A percentile compares a stretch with the other conserved stretches of the same genome.
Conservation (phyloP, 768 basidiomycete genomes). For the Mycena capillaripes region DNA sequence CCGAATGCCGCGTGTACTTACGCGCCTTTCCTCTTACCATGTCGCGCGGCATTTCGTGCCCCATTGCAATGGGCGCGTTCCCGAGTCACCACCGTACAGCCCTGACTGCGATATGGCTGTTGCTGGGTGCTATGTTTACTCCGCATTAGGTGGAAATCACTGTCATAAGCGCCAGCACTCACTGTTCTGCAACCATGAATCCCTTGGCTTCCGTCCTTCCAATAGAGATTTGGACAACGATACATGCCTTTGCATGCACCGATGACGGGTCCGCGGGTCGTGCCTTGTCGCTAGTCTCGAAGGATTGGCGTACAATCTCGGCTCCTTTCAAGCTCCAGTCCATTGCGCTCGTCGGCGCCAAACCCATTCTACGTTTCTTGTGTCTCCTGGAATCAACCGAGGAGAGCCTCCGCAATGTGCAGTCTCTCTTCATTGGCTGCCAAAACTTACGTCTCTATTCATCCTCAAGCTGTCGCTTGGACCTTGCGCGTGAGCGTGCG, state of each 20-base stretch:
- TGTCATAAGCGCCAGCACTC: too few species aligned
- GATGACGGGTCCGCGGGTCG: conserved; percentile 47
- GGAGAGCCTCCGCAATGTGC: conserved; percentile 20
- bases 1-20: too few species aligned
- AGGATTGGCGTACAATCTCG: conserved; percentile 43
- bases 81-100: too few species aligned
- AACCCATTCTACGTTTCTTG: conserved; percentile 41
- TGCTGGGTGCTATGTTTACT: too few species aligned
- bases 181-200: background rate
- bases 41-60: too few species aligned
- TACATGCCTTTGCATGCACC: conserved; percentile 46
- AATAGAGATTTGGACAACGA: conserved; percentile 45
- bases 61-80: too few species aligned
- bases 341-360: conserved; percentile 42
- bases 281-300: conserved; percentile 46
- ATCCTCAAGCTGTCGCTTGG: background rate
- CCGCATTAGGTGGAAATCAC: background rate
- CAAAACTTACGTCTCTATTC: conserved; percentile 11
- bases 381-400: conserved; percentile 27
- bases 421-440: conserved; percentile 36
- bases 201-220: conserved; percentile 27
- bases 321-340: conserved; percentile 44
- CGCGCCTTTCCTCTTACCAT: too few species aligned
- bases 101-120: too few species aligned
- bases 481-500: conserved; percentile 27